These are phyloP conservation scores for Botrytis elliptica DNA, from an alignment of 2,329 filamentous ascomycete genomes.

Conservation along the genomic window DNA sequence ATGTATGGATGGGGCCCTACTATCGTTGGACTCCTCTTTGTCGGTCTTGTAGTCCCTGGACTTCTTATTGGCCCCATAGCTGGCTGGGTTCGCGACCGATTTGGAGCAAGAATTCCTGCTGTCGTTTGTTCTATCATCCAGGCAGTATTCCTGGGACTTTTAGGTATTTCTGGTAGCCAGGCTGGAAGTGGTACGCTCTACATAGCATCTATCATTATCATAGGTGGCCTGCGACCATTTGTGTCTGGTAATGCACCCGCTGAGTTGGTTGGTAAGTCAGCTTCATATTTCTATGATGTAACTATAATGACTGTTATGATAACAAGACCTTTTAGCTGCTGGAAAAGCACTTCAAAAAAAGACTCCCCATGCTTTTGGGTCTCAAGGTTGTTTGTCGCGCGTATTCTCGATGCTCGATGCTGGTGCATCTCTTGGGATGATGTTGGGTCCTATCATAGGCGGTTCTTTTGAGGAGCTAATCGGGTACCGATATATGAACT, in stretches of 20 bases:
- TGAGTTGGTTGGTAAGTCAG: background rate
- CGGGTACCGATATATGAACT: constrained; percentile 2
- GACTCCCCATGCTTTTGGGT: background rate
- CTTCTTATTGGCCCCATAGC: background rate
- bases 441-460: background rate
- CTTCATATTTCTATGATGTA: background rate
- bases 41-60: background rate
- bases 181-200: background rate
- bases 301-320: background rate
- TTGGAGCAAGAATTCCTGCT: background rate
- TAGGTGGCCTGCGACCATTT: constrained; percentile 2
- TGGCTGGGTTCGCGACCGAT: background rate
- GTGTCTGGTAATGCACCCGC: background rate
- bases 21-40: background rate
- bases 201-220: background rate
- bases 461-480: background rate
- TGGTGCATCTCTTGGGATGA: background rate
- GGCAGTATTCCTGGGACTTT: background rate
- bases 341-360: background rate
- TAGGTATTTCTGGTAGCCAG: background rate
- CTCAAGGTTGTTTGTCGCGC: background rate
- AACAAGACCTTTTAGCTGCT: background rate
- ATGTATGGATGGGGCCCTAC: background rate
- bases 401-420: constrained; percentile 1
- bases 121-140: background rate